Evolutionary conservation across 176 grass and related monocot genomes (phyloP), one percentile per base, ranked within the genome.

Genomic region (Puya raimondii): DNA sequence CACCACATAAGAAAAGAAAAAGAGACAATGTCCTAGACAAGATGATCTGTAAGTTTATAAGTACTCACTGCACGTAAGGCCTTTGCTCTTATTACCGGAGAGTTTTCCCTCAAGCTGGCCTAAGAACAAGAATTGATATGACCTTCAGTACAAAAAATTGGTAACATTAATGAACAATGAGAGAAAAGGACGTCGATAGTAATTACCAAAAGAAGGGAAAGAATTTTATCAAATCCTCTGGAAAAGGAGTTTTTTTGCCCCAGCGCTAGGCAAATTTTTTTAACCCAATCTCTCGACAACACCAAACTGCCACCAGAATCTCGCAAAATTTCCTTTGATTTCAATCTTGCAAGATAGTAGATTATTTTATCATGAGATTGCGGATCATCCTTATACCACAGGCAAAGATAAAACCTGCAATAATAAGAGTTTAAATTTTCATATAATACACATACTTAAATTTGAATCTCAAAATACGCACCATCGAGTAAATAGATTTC

Each of bases 21-120:
- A 47, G 71, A 76, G 63, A 63, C 52, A 51, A 16, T 52, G 33
- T 42, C 33, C 33, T 23, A 74, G 15, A 71, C n/a, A 51, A 70
- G 27, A 72, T 78, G 52, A 66, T 76, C 25, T 17, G 64, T 70
- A 78, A 67, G 67, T 85, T 58, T 23, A 53, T 26, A 79, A 65
- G 26, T 79, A 58, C 95, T 94, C 72, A 99, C 95, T 67, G 95
- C 95, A 50, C 90, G 78, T 69, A 99, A 86, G 80, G 90, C 95
- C 81, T 99, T 99, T 17, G 95, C 95, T 88, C 95, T 87, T 77
- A 99, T 86, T 56, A 94, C 85, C 66, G 95, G 90, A 82, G 95
- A 99, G 66, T 99, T 99, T 73, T 99, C 90, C 84, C 90, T 91
- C 85, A 99, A 91, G 78, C 90, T 94, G 76, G 87, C 95, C 95